Percentiles rank a stretch among this genome's conserved stretches.
Evolutionary conservation across 192 early-diverging fungal genomes (phyloP).

Genomic region (Kickxella alabastrina): DNA sequence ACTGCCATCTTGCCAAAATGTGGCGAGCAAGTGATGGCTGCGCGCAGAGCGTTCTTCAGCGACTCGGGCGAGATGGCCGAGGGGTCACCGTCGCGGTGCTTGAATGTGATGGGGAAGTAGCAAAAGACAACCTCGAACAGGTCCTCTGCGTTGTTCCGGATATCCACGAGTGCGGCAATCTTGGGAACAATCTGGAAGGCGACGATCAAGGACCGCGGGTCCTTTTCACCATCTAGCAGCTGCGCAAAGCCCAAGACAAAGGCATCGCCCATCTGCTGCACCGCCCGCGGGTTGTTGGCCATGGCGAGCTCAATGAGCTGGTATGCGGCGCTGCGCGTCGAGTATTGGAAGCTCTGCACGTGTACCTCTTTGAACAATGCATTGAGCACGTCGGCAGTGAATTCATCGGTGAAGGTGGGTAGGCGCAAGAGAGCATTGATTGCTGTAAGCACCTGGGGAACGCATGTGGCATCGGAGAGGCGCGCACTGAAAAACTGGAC

Average conservation of each 20-base stretch:
- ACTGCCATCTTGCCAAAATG: slow-evolving; percentile 77
- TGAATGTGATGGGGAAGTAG: slow-evolving; percentile 99
- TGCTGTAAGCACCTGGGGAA: slow-evolving; percentile 62
- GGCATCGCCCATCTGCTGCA: slow-evolving; percentile 61
- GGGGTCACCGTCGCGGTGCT: slow-evolving; percentile 90
- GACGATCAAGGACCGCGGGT: slow-evolving; percentile 90
- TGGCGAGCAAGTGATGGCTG: slow-evolving; percentile 74
- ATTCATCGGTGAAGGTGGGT: slow-evolving; percentile 56
- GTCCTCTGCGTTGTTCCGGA: slow-evolving; percentile 77
- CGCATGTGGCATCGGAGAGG: slow-evolving; percentile 68
- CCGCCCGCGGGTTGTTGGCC: slow-evolving; percentile 51
- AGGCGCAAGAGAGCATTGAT: slow-evolving; percentile 59
- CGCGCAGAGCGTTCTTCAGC: slow-evolving; percentile 74
- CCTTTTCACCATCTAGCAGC: slow-evolving; percentile 96
- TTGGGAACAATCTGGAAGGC: slow-evolving; percentile 73
- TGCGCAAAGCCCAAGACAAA: slow-evolving; percentile 84
- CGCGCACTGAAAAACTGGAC: slow-evolving; percentile 73
- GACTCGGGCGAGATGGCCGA: slow-evolving; percentile 92
- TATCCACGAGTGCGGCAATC: slow-evolving; percentile 76
- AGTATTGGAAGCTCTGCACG: slow-evolving; percentile 90
- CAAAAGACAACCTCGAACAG: slow-evolving; percentile 97
- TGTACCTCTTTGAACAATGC: slow-evolving; percentile 77
- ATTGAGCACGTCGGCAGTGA: slow-evolving; percentile 51
- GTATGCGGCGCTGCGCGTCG: slow-evolving; percentile 70
- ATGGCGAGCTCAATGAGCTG: slow-evolving; percentile 68